Base-by-base conservation (phyloP, 305 asterid species). In the Solanum aculeatissimum region DNA sequence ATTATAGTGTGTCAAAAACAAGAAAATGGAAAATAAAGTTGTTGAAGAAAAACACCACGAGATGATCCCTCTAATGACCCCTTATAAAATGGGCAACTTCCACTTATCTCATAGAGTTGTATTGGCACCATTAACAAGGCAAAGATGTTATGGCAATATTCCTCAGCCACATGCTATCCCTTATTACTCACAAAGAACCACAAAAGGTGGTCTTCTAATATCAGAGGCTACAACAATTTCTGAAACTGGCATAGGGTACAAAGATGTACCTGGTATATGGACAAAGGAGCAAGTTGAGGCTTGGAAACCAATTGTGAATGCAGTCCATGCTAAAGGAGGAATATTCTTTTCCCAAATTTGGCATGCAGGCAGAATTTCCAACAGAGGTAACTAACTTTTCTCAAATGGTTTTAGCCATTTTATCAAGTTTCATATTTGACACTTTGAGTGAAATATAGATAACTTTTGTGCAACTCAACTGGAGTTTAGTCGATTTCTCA, bases 201-300 rank as follows among this genome's bases (percentile, higher is more conserved):
- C 84, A 72, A 86, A 89, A 82, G 95, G 92, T 2, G 93, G 93
- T 9, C 74, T 92, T 86, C 86, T 92, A 68, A 43, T 92, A 79
- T 2, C 85, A 6, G 94, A 92, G 79, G 95, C 89, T 66, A 87
- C 92, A 9, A 90, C 86, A 80, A 87, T 92, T 83, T 90, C 91
- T 16, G 89, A 90, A 55, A 90, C 89, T 23, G 92, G 89, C 27
- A 90, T 45, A 85, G 95, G 92, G 90, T 91, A 87, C 53, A 91
- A 91, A 0, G 2, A 82, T 19, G 86, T 89, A 25, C 94, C 96
- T 0, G 96, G 97, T 9, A 91, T 93, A 83, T 94, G 96, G 98
- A 91, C 94, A 19, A 89, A 87, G 87, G 93, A 94, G 77, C 97
- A 92, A 90, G 92, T 92, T 0, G 92, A 93, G 84, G 96, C 96